Percentiles rank a stretch among this genome's conserved stretches.
Conservation (phyloP, 768 basidiomycete species). For the Hirschioporus abietinus region DNA sequence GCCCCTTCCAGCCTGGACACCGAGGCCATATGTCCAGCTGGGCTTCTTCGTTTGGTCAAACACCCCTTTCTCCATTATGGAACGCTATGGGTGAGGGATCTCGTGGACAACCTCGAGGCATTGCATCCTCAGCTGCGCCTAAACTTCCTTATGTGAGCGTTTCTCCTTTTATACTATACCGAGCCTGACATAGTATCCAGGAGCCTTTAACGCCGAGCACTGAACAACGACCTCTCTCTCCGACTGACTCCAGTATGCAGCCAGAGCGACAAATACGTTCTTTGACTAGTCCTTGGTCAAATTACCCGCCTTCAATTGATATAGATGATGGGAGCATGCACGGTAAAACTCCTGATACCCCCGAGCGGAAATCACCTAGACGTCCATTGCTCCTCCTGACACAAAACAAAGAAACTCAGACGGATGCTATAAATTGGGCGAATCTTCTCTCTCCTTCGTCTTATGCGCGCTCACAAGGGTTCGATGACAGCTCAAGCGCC, state of each 20-base stretch:
- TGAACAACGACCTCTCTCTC: constrained; percentile 35
- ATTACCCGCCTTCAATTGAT: constrained; percentile 17
- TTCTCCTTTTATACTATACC: neutral
- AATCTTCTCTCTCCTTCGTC: constrained; percentile 19
- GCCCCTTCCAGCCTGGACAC: neutral
- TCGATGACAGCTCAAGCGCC: constrained; percentile 31
- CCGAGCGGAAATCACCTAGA: neutral
- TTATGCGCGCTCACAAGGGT: constrained; percentile 19
- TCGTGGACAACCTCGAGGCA: neutral
- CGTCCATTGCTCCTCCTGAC: constrained; percentile 3
- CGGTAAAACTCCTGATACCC: constrained; percentile 1
- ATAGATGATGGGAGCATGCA: neutral
- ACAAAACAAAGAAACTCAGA: neutral
- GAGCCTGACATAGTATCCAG: constrained; percentile 20
- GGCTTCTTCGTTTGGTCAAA: neutral
- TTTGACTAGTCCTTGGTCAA: constrained; percentile 19
- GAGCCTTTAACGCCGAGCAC: constrained; percentile 45
- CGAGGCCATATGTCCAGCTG: neutral
- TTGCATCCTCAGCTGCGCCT: neutral
- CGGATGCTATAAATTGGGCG: constrained; percentile 1
- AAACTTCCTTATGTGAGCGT: neutral
- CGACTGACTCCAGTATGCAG: constrained; percentile 28
- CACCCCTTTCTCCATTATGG: neutral
- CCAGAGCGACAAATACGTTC: constrained; percentile 23
- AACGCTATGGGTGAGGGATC: neutral